These are phyloP conservation scores for Pistacia atlantica DNA, from an alignment of 345 rosid species.

Conservation along the genomic window DNA sequence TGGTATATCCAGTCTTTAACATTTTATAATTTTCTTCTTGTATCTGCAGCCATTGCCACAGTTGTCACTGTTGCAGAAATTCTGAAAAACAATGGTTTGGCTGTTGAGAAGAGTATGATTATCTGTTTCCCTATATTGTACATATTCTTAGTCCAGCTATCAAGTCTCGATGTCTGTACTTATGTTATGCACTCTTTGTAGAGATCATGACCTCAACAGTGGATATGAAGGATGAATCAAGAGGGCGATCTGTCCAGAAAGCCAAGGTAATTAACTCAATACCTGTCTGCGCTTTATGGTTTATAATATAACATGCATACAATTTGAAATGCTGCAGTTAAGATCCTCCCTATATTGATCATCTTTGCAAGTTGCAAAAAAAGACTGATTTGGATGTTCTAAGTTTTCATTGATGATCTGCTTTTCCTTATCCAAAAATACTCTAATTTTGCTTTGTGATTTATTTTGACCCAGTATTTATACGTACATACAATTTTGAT, in stretches of 20 bases:
- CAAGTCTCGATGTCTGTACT: background rate
- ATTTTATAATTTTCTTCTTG: background rate
- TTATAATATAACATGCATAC: background rate
- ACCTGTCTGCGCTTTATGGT: background rate
- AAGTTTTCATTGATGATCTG: background rate
- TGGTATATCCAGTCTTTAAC: background rate
- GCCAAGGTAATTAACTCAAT: constrained; percentile 56
- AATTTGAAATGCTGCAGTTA: background rate
- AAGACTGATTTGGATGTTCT: background rate
- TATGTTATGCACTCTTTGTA: constrained; percentile 27
- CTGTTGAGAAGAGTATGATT: constrained; percentile 79
- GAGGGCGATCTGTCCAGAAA: constrained; percentile 82
- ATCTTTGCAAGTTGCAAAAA: background rate
- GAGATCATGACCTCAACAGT: constrained; percentile 78
- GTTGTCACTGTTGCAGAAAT: constrained; percentile 86
- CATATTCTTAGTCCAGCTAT: background rate
- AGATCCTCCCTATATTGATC: background rate
- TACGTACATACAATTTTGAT: background rate
- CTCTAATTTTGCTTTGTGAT: background rate
- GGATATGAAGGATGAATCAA: constrained; percentile 76
- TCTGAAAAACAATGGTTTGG: constrained; percentile 85
- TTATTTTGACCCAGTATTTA: background rate
- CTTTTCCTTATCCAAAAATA: background rate
- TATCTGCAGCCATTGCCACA: constrained; percentile 75
- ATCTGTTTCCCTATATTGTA: background rate